phyloP scores from a whole-genome alignment of 352 stramenopile genomes.

The Phytophthora hybrid region DNA sequence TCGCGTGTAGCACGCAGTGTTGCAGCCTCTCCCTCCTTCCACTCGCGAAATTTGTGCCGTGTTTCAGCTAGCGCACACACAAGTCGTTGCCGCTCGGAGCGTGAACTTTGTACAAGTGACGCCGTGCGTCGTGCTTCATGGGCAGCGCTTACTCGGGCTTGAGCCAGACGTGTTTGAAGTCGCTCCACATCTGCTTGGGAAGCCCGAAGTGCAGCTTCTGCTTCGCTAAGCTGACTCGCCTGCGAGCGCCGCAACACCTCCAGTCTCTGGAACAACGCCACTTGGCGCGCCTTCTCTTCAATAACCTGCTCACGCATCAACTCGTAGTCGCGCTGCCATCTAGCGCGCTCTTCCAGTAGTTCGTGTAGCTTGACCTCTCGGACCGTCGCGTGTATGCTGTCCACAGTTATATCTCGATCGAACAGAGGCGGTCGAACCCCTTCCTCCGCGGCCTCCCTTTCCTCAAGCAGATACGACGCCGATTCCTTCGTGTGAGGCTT shows the following conservation, averaged over 20 bases:
- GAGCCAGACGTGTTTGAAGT: slow-evolving; percentile 31
- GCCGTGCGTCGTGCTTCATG: slow-evolving; percentile 45
- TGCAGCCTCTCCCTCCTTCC: slow-evolving; percentile 63
- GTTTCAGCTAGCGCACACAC: slow-evolving; percentile 63
- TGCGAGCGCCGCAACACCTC: slow-evolving; percentile 30
- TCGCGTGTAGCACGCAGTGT: slow-evolving; percentile 57
- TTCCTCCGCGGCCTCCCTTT: slow-evolving; percentile 17
- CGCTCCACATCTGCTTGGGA: slow-evolving; percentile 39
- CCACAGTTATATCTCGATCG: slow-evolving; percentile 5
- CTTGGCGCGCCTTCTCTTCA: slow-evolving; percentile 41
- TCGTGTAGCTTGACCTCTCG: slow-evolving; percentile 37
- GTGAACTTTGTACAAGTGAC: slow-evolving; percentile 25
- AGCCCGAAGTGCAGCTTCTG: slow-evolving; percentile 25
- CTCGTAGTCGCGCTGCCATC: slow-evolving; percentile 39
- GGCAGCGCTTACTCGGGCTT: slow-evolving; percentile 25
- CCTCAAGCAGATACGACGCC: neutral
- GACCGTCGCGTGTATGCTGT: slow-evolving; percentile 8
- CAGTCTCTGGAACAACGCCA: slow-evolving; percentile 41
- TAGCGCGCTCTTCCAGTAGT: slow-evolving; percentile 22
- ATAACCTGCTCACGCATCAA: slow-evolving; percentile 46
- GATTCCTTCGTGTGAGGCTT: slow-evolving; percentile 22
- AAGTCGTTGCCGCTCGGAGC: slow-evolving; percentile 61
- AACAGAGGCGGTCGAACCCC: neutral
- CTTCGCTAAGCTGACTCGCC: slow-evolving; percentile 23
- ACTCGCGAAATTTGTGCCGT: slow-evolving; percentile 72